These are phyloP conservation scores for Asterionellopsis glacialis DNA, from an alignment of 108 stramenopile species.

Conservation along the genomic window DNA sequence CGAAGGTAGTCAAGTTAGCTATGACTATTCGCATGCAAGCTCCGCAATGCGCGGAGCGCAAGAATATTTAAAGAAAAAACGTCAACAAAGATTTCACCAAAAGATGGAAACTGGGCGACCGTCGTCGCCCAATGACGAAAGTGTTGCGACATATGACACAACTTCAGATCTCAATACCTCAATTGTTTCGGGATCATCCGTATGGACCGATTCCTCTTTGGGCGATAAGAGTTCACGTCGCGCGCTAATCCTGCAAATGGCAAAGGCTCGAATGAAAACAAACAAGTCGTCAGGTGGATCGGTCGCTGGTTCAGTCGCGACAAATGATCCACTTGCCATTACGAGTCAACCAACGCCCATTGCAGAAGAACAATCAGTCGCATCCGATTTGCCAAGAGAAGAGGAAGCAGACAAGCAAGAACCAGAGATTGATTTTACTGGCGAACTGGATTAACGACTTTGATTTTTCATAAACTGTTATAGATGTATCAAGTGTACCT, in stretches of 20 bases:
- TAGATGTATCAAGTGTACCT: background rate
- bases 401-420: background rate
- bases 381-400: background rate
- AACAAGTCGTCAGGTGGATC: conserved; percentile 20
- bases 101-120: background rate
- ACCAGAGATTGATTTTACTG: conserved; percentile 11
- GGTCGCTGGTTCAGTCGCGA: background rate
- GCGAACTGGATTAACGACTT: conserved; percentile 13
- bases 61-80: background rate
- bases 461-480: background rate
- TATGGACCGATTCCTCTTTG: conserved; percentile 39
- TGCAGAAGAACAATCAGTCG: conserved; percentile 5
- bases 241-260: conserved; percentile 85
- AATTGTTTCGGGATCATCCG: conserved; percentile 47
- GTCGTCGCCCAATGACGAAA: background rate
- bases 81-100: background rate
- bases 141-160: conserved; percentile 27
- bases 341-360: background rate
- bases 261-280: conserved; percentile 79
- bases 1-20: background rate
- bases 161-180: conserved; percentile 30
- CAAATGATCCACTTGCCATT: too few relatives aligned
- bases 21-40: background rate
- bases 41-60: background rate
- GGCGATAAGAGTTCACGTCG: conserved; percentile 57